Conservation (phyloP, 169 alveolate genomes). For the Toxoplasma gondii region DNA sequence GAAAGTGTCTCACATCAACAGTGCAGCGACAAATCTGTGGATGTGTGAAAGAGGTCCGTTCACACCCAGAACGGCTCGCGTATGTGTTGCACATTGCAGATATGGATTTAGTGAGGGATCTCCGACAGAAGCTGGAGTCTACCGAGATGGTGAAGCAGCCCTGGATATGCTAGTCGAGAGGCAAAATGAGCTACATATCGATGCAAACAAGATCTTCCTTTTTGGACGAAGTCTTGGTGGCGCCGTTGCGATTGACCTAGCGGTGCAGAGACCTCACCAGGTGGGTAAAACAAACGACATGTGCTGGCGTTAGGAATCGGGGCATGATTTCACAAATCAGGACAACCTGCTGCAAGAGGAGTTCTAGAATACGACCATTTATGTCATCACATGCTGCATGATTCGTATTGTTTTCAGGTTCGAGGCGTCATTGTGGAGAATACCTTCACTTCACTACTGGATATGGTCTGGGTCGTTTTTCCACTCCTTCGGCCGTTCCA, state of each 20-base stretch:
- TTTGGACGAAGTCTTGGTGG: constrained; percentile 82
- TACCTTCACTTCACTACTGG: constrained; percentile 77
- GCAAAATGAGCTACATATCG: constrained; percentile 56
- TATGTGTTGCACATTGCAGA: neutral
- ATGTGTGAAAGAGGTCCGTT: neutral
- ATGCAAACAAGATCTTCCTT: constrained; percentile 69
- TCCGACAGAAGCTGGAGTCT: constrained; percentile 69
- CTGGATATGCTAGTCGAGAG: constrained; percentile 33
- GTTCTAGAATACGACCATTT: no score
- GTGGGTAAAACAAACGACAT: constrained; percentile 4
- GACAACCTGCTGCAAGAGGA: no score
- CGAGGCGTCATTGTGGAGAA: constrained; percentile 82
- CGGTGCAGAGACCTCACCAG: constrained; percentile 50
- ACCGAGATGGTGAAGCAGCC: constrained; percentile 66
- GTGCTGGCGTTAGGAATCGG: neutral
- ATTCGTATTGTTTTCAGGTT: constrained; percentile 32
- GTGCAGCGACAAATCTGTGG: neutral
- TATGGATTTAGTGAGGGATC: constrained; percentile 68
- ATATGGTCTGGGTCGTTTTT: constrained; percentile 71
- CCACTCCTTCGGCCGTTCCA: constrained; percentile 68
- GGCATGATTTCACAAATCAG: no score
- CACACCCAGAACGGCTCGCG: neutral
- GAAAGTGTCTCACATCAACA: no score
- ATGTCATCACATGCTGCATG: no score
- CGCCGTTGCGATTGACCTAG: constrained; percentile 80